A percentile compares a stretch with the other conserved stretches of the same genome.
Conservation (phyloP, 306 rosid genomes). For the Ochetophila trinervis region DNA sequence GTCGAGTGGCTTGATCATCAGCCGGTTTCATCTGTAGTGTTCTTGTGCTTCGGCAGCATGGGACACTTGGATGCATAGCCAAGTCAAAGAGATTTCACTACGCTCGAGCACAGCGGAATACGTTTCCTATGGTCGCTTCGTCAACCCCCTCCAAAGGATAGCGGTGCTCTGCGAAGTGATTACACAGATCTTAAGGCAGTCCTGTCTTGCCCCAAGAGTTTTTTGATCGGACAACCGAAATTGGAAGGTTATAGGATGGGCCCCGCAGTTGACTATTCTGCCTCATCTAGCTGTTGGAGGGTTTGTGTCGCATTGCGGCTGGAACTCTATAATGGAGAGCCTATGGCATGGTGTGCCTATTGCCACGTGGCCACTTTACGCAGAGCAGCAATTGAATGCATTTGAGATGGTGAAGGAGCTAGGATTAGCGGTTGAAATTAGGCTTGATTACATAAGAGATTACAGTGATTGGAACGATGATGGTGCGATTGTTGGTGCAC, state of each 20-base stretch:
- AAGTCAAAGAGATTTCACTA: conserved; percentile 26
- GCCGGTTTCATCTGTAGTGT: conserved; percentile 12
- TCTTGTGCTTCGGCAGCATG: conserved; percentile 33
- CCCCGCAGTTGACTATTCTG: conserved; percentile 16
- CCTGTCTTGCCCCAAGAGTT: conserved; percentile 25
- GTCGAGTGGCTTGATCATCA: conserved; percentile 16
- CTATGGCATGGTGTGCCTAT: conserved; percentile 26
- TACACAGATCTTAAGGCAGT: not conserved
- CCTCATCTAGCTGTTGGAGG: conserved; percentile 23
- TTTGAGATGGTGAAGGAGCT: conserved; percentile 21
- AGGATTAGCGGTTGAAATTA: conserved; percentile 16
- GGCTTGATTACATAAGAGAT: not conserved
- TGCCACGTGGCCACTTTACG: conserved; percentile 28
- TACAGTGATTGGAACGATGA: not conserved
- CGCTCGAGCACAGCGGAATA: conserved; percentile 10
- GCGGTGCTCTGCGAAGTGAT: not conserved
- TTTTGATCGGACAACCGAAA: conserved; percentile 1
- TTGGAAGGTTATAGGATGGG: conserved; percentile 26
- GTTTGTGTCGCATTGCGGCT: conserved; percentile 32
- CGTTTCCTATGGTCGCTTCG: conserved; percentile 28
- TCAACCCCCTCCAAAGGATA: not conserved
- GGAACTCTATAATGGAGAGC: conserved; percentile 30
- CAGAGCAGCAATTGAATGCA: conserved; percentile 23
- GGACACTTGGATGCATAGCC: conserved; percentile 22
- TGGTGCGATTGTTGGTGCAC: not conserved